Percentiles rank a stretch among this genome's conserved stretches.
Evolutionary conservation across 1,139 yeast genomes (phyloP).

Genomic region (Kodamaea derodonti): DNA sequence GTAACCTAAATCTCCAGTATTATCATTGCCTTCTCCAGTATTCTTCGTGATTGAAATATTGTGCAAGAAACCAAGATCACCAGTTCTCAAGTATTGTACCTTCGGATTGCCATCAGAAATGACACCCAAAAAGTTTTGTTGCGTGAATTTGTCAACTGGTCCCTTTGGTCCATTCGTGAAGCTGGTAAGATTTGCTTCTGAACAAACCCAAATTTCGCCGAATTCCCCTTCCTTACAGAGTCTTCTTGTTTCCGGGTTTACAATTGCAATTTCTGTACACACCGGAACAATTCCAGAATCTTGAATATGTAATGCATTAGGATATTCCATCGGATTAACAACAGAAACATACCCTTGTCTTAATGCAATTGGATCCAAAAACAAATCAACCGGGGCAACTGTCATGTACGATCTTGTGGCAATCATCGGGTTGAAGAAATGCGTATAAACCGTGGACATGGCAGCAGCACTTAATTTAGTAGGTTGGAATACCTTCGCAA

Average conservation of each 20-base stretch:
- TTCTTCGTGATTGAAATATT: slow-evolving; percentile 53
- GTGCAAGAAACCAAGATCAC: slow-evolving; percentile 90
- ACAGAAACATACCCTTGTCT: slow-evolving; percentile 83
- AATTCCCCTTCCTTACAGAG: slow-evolving; percentile 89
- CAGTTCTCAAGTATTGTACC: slow-evolving; percentile 75
- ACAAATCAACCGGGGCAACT: slow-evolving; percentile 82
- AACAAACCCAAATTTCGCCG: slow-evolving; percentile 96
- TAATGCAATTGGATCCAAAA: slow-evolving; percentile 82
- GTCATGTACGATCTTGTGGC: slow-evolving; percentile 85
- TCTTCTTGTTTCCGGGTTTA: slow-evolving; percentile 82
- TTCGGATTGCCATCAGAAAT: slow-evolving; percentile 61
- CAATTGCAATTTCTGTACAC: slow-evolving; percentile 89
- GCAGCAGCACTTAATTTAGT: slow-evolving; percentile 68
- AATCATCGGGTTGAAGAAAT: slow-evolving; percentile 77
- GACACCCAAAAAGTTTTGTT: slow-evolving; percentile 50
- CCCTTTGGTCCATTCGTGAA: slow-evolving; percentile 58
- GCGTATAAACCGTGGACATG: slow-evolving; percentile 74
- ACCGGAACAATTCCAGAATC: slow-evolving; percentile 97
- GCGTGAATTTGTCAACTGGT: slow-evolving; percentile 37
- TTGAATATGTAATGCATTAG: slow-evolving; percentile 72
- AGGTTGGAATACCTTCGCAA: slow-evolving; percentile 60
- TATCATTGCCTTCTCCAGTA: slow-evolving; percentile 37
- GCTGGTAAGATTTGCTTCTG: slow-evolving; percentile 73
- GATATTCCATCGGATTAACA: slow-evolving; percentile 67
- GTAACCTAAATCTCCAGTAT: slow-evolving; percentile 38